Base-by-base conservation (phyloP, 1,139 yeast species). In the Protomyces gravidus region DNA sequence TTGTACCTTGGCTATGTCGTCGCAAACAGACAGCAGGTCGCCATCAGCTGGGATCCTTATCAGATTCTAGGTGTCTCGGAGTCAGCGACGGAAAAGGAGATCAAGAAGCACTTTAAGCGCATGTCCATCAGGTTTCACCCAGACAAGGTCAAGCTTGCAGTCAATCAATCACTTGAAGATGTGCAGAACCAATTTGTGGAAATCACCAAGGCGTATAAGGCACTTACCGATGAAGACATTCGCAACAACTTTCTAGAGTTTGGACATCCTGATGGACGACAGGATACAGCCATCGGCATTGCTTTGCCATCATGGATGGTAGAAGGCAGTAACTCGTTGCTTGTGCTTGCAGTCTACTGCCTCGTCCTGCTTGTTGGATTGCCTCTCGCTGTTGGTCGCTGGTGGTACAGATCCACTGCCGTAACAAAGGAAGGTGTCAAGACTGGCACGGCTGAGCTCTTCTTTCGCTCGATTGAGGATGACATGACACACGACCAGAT, bases 221-320 rank as follows among this genome's bases (percentile, higher is more conserved):
- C 98, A 51, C 79, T 94, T 66, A 94, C 98, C 11, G 98, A 94
- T 72, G 96, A 88, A 66, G 81, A 78, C 33, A 83, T 89, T 9
- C 84, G 84, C 68, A 88, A 86, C 65, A 94, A 94, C 71, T 90
- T 81, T 71, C 76, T 85, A 69, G 84, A 82, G 68, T 92, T 85
- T 69, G 99, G 99, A 50, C 96, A 94, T 71, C 99, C 99, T 5
- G 98, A 94, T 74, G 98, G 98, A 45, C 96, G 95, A 53, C 96
- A 89, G 72, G 88, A 88, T 50, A 79, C 86, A n/a, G 76, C 85
- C n/a, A 97, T 89, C 71, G 98, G 98, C 61, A 89, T 94, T 72
- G 99, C 97, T 0, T 75, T 94, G 66, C 99, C 99, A 45, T 85
- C 86, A 70, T 89, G 89, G 73, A 78, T 94, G 67, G 89, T 94